Base-by-base conservation (phyloP, 192 early-diverging fungal genomes). In the Rhizophagus prolifer region DNA sequence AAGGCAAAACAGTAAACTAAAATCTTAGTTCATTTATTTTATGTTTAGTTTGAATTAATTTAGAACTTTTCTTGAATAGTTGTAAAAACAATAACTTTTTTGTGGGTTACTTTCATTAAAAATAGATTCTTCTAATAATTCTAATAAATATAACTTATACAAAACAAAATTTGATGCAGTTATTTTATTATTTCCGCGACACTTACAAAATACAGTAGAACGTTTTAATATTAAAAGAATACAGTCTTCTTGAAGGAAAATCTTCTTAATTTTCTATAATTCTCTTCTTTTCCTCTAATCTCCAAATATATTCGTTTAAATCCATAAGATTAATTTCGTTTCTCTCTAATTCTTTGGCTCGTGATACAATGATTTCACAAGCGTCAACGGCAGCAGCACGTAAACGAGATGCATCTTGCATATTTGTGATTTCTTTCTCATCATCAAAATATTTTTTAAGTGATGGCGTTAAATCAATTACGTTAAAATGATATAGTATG, bases 281-380 rank as follows among this genome's bases (percentile, higher is more conserved):
- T 87, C 0, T 86, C 82, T 8, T 88, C 92, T 62, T 94, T 94
- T 28, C 90, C 93, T 31, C 93, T 31, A 92, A 80, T n/a, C 87
- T 80, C 93, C 92, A 92, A 58, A 92, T 83, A 74, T 91, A 94
- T 21, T 85, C 85, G 82, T 90, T 91, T 77, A 94, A 72, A 30
- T 85, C 88, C 10, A 84, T 81, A 16, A 83, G 72, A 7, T 67
- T 79, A 64, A 87, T 85, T 23, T 85, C 81, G 21, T 68, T 59
- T 50, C 54, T 81, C 2, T 76, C 75, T 46, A 65, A 80, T 3
- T 82, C 69, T 23, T 80, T 82, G 28, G 83, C 79, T 36, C 68
- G 77, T 26, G 81, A 68, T 4, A 91, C 88, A 31, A 93, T 88
- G 28, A 81, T 78, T 28, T 90, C 86, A 50, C 87, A 90, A 4